Conservation (phyloP, 345 rosid genomes). For the Bruguiera parviflora region DNA sequence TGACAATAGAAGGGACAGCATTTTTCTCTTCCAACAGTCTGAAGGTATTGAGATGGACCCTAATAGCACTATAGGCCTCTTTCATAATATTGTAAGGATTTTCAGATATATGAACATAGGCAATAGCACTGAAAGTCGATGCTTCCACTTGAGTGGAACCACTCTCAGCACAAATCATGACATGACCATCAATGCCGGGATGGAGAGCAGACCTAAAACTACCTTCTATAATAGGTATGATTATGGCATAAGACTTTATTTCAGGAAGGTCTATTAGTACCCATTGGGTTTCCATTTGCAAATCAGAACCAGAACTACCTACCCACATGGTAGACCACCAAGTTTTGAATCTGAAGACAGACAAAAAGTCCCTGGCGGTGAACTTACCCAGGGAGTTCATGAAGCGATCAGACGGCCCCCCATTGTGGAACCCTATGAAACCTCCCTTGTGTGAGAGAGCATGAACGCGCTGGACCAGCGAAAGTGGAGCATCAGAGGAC, state of each 20-base stretch:
- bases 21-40: slow-evolving; percentile 75
- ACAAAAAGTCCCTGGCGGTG: slow-evolving; percentile 48
- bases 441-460: slow-evolving; percentile 55
- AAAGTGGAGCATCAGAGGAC: slow-evolving; percentile 51
- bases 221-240: slow-evolving; percentile 66
- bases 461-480: slow-evolving; percentile 46
- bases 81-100: slow-evolving; percentile 74
- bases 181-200: slow-evolving; percentile 55
- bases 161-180: slow-evolving; percentile 63
- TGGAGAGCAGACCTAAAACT: slow-evolving; percentile 62
- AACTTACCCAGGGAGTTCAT: slow-evolving; percentile 66
- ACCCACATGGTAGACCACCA: slow-evolving; percentile 95
- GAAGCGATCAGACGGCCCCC: slow-evolving; percentile 35
- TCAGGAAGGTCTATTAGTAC: slow-evolving; percentile 63
- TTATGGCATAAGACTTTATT: slow-evolving; percentile 45
- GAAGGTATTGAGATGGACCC: slow-evolving; percentile 75
- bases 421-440: slow-evolving; percentile 59
- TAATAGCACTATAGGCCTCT: slow-evolving; percentile 64
- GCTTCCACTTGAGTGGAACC: slow-evolving; percentile 51
- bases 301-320: slow-evolving; percentile 69
- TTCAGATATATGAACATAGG: slow-evolving; percentile 71
- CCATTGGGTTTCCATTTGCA: slow-evolving; percentile 84
- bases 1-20: slow-evolving; percentile 39
- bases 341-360: slow-evolving; percentile 73
- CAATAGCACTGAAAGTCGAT: slow-evolving; percentile 55